Percentiles rank a stretch among this genome's conserved stretches.
Conservation (phyloP, 78 protist genomes). For the Reticulomyxa filosa region DNA sequence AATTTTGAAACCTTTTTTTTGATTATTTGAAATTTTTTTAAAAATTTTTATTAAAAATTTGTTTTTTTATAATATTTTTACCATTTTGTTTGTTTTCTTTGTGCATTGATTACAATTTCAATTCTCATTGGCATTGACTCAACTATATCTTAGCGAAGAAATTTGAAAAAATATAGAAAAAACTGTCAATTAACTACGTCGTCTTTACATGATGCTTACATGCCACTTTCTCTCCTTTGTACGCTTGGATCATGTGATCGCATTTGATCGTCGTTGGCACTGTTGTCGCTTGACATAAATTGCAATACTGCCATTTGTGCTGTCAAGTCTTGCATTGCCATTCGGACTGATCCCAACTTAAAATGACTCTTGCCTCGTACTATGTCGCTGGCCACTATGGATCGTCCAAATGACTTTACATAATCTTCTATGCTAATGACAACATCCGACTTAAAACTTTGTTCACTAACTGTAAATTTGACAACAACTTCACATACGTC, state of each 20-base stretch:
- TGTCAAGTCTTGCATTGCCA: slow-evolving; percentile 73
- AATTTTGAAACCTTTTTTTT: no score
- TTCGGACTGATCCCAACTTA: slow-evolving; percentile 69
- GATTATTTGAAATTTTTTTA: no score
- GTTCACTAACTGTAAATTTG: slow-evolving; percentile 12
- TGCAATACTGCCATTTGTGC: slow-evolving; percentile 84
- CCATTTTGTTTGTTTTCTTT: no score
- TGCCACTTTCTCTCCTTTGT: slow-evolving; percentile 36
- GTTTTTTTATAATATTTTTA: no score
- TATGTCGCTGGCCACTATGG: slow-evolving; percentile 10
- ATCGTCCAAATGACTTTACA: slow-evolving; percentile 63
- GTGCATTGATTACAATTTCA: no score
- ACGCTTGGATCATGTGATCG: slow-evolving; percentile 69
- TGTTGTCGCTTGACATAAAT: slow-evolving; percentile 60
- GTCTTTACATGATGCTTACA: slow-evolving; percentile 25
- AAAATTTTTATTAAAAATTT: no score
- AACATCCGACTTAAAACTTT: slow-evolving; percentile 39
- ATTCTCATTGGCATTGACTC: no score
- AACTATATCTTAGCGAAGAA: no score
- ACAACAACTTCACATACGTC: not conserved
- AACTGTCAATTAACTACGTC: no score
- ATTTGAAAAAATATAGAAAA: no score
- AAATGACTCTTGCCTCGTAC: slow-evolving; percentile 57
- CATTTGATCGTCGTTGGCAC: slow-evolving; percentile 81
- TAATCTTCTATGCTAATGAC: slow-evolving; percentile 61